Conservation (phyloP, 805 yeast species). For the Metschnikowia henanensis region DNA sequence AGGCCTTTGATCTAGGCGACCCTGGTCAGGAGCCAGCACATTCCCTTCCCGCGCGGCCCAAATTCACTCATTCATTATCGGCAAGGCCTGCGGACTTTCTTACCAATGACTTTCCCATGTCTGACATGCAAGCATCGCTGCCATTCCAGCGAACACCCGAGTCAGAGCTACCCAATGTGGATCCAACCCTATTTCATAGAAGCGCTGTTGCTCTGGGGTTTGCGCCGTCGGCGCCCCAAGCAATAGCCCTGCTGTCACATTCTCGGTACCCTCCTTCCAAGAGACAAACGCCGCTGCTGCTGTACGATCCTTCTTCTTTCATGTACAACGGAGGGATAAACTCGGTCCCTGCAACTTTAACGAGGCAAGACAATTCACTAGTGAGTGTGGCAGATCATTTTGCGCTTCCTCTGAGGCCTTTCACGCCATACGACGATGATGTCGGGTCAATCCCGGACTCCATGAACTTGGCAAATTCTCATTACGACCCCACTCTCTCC, state of each 20-base stretch:
- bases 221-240: conserved; percentile 11
- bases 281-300: conserved; percentile 19
- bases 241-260: conserved; percentile 7
- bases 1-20: background rate
- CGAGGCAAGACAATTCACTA: conserved; percentile 28
- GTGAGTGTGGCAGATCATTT: conserved; percentile 33
- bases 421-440: conserved; percentile 19
- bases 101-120: background rate
- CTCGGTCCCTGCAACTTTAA: conserved; percentile 12
- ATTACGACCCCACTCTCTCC: conserved; percentile 1
- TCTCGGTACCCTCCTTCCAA: conserved; percentile 13
- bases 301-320: conserved; percentile 17
- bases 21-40: conserved; percentile 2
- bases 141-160: conserved; percentile 8
- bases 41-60: conserved; percentile 7
- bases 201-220: conserved; percentile 7
- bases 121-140: conserved; percentile 5
- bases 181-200: conserved; percentile 5
- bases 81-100: conserved; percentile 9
- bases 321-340: conserved; percentile 13
- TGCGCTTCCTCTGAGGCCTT: conserved; percentile 16
- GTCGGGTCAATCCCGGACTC: conserved; percentile 14
- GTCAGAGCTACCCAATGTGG: conserved; percentile 5
- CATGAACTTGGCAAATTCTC: conserved; percentile 4
- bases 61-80: conserved; percentile 7